Base-by-base conservation (phyloP, 2,329 filamentous ascomycete species). In the Diplocarpon mali region DNA sequence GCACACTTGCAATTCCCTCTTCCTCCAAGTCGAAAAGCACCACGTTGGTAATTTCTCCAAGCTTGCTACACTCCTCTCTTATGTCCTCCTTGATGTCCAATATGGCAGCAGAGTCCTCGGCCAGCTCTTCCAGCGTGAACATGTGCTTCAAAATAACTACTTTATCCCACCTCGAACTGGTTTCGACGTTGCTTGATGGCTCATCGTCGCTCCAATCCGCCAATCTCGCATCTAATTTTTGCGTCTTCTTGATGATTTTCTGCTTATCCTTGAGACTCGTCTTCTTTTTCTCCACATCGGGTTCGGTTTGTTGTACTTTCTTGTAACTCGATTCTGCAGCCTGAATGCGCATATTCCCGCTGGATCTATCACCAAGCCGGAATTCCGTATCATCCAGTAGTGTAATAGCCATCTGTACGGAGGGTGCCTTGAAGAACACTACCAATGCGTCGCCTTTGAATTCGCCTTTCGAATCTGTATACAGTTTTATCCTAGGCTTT, bases 161-260 rank as follows among this genome's bases (percentile, higher is more conserved):
- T 62, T 89, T 93, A 57, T 89, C 85, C 66, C 76, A 83, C 57
- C 70, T 72, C 12, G 69, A 71, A 51, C 64, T 72, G 8, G 70
- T 73, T 35, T 78, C 71, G n/a, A 73, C 71, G 17, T 78, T 58
- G 17, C 69, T 64, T 1, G 70, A 75, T 20, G 82, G 75, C 44
- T 90, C 83, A 61, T 96, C 89, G 59, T 95, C 90, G 59, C 87
- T 85, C 92, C 92, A 98, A 64, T 96, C 89, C 3, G 88, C 84
- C 29, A 96, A 76, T 66, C 90, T 89, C 39, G 87, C 90, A 58
- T 90, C 86, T 56, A 96, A 72, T 62, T 90, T 92, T 63, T 95
- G 85, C 0, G 86, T 90, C 65, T 89, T 89, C 64, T 80, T 83
- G 61, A 94, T 94, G 48, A 93, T 84, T 67, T 94, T 94, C 62